A percentile compares a stretch with the other conserved stretches of the same genome.
Conservation (phyloP, 306 rosid genomes). For the Prinsepia uniflora region DNA sequence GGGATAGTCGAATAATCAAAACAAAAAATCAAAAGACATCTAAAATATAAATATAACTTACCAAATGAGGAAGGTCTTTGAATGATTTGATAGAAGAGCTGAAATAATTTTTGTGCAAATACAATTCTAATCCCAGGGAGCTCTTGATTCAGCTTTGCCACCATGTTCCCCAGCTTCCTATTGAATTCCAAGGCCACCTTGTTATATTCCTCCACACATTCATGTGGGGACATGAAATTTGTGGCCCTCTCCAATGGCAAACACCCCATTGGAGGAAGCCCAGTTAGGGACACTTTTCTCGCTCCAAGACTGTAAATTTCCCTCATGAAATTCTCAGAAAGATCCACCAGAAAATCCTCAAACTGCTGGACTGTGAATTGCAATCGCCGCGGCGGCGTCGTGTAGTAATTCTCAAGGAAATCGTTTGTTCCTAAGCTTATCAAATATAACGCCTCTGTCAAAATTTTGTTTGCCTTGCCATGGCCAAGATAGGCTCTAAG, state of each 20-base stretch:
- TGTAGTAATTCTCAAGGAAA: constrained; percentile 65
- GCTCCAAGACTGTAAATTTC: constrained; percentile 53
- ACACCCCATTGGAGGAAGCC: constrained; percentile 83
- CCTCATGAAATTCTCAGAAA: constrained; percentile 45
- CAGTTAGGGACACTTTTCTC: constrained; percentile 54
- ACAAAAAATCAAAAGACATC: neutral
- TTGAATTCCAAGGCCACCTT: constrained; percentile 42
- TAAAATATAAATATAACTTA: constrained; percentile 4
- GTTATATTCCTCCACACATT: constrained; percentile 36
- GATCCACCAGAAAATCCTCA: constrained; percentile 42
- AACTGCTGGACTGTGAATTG: constrained; percentile 41
- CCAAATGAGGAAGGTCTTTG: constrained; percentile 38
- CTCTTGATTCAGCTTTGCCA: constrained; percentile 29
- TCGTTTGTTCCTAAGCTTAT: constrained; percentile 74
- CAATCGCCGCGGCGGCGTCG: constrained; percentile 34
- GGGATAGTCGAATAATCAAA: no score
- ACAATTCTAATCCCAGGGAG: constrained; percentile 32
- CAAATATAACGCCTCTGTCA: constrained; percentile 46
- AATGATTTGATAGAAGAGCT: constrained; percentile 24
- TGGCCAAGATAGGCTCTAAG: constrained; percentile 46
- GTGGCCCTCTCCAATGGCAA: constrained; percentile 70
- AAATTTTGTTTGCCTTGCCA: constrained; percentile 34
- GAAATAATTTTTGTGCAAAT: constrained; percentile 18
- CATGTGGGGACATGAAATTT: constrained; percentile 27
- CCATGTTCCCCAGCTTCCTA: constrained; percentile 29